Percentiles rank a stretch among this genome's conserved stretches.
phyloP scores from a whole-genome alignment of 805 yeast genomes.

The Suhomyces canberraensis region DNA sequence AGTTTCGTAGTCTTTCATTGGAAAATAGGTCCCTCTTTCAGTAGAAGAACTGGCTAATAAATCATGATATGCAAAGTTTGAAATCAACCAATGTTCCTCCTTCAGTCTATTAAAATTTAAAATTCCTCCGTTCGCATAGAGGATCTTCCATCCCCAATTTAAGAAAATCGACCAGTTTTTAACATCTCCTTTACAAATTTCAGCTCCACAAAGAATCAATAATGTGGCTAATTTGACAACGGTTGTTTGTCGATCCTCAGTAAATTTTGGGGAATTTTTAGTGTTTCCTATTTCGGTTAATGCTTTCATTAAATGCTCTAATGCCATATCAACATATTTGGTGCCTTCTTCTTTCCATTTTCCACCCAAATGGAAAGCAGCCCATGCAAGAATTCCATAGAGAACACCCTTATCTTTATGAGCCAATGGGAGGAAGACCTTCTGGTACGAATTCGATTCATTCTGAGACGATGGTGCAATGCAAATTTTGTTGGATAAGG shows the following conservation, averaged over 20 bases:
- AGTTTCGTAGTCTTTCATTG: constrained; percentile 55
- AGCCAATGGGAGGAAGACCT: constrained; percentile 54
- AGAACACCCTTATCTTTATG: constrained; percentile 49
- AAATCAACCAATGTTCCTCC: constrained; percentile 68
- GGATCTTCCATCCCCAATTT: constrained; percentile 61
- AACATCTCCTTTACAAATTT: constrained; percentile 80
- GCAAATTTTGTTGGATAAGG: constrained; percentile 40
- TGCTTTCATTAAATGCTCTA: constrained; percentile 35
- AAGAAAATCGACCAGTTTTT: constrained; percentile 68
- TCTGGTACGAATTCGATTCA: constrained; percentile 48
- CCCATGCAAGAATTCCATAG: constrained; percentile 53
- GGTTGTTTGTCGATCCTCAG: constrained; percentile 29
- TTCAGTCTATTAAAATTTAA: constrained; percentile 48
- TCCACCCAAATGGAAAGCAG: constrained; percentile 49
- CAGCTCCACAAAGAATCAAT: constrained; percentile 71
- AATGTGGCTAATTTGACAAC: constrained; percentile 58
- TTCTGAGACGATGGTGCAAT: constrained; percentile 44
- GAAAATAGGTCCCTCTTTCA: constrained; percentile 64
- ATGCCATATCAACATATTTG: constrained; percentile 46
- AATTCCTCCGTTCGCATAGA: constrained; percentile 62
- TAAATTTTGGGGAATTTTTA: constrained; percentile 3
- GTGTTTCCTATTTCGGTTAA: constrained; percentile 23
- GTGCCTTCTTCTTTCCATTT: constrained; percentile 47
- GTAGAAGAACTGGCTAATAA: constrained; percentile 60
- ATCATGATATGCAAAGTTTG: constrained; percentile 81